A percentile compares a stretch with the other conserved stretches of the same genome.
Conservation (phyloP, 2,329 filamentous ascomycete species). For the Paecilomyces dactylethromorphus region DNA sequence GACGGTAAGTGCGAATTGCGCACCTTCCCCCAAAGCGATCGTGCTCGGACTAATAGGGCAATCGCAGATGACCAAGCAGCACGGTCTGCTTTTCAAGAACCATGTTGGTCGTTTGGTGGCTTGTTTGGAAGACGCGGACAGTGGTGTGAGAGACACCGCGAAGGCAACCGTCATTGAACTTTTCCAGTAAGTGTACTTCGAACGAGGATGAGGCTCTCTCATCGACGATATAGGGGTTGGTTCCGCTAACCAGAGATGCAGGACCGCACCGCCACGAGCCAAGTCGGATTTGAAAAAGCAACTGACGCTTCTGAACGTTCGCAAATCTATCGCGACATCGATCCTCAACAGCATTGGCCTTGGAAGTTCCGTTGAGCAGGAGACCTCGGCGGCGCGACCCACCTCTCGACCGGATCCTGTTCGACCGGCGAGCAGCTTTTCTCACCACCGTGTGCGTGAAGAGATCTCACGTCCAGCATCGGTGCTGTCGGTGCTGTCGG, state of each 20-base stretch:
- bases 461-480: slow-evolving; percentile 22
- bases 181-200: slow-evolving; percentile 56
- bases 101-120: slow-evolving; percentile 81
- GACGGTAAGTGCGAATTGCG: slow-evolving; percentile 48
- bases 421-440: slow-evolving; percentile 18
- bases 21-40: slow-evolving; percentile 2
- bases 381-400: slow-evolving; percentile 17
- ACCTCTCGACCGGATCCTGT: slow-evolving; percentile 13
- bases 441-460: slow-evolving; percentile 16
- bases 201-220: neutral
- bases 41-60: neutral
- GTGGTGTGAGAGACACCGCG: slow-evolving; percentile 75
- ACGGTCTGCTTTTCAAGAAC: slow-evolving; percentile 70
- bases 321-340: slow-evolving; percentile 75
- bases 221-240: slow-evolving; percentile 1
- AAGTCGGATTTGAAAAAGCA: slow-evolving; percentile 87
- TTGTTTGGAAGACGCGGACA: slow-evolving; percentile 83
- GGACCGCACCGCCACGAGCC: slow-evolving; percentile 70
- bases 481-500: slow-evolving; percentile 20
- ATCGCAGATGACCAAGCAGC: slow-evolving; percentile 68
- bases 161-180: slow-evolving; percentile 80
- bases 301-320: slow-evolving; percentile 74
- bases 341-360: slow-evolving; percentile 70
- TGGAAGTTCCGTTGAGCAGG: neutral
- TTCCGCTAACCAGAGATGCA: slow-evolving; percentile 25